Conservation (phyloP, 2,329 filamentous ascomycete genomes). For the Karstenula rhodostoma region DNA sequence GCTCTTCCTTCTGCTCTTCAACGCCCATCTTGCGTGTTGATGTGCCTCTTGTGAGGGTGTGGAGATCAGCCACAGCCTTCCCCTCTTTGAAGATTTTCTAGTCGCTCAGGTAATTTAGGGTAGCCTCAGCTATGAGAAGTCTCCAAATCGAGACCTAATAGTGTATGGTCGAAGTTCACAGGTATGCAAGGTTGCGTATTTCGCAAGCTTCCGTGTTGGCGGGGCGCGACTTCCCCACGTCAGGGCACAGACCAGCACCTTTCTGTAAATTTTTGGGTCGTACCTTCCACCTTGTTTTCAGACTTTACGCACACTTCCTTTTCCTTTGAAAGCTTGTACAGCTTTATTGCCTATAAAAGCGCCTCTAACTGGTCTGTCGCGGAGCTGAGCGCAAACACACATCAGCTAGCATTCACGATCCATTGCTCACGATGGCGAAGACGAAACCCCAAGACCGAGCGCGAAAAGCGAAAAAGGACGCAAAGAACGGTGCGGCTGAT, state of each 20-base stretch:
- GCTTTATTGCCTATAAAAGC: not conserved
- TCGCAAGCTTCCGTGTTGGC: conserved; percentile 7
- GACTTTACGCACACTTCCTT: not conserved
- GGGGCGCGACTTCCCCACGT: conserved; percentile 32
- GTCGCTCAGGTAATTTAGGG: not conserved
- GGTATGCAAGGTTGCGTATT: not conserved
- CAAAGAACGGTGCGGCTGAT: conserved; percentile 48
- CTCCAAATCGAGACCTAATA: not conserved
- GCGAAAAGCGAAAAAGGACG: conserved; percentile 42
- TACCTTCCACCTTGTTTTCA: conserved; percentile 10
- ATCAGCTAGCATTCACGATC: not conserved
- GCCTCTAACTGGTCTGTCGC: not conserved
- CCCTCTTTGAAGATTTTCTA: not conserved
- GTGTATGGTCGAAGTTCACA: not conserved
- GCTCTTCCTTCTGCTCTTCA: conserved; percentile 94
- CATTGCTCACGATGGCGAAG: conserved; percentile 57
- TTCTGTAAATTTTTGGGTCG: conserved; percentile 33
- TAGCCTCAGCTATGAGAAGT: not conserved
- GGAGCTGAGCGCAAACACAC: conserved; percentile 13
- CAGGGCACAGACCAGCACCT: conserved; percentile 29
- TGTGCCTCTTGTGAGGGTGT: not conserved
- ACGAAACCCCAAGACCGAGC: conserved; percentile 58
- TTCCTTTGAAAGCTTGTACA: not conserved
- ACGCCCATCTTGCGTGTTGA: conserved; percentile 52
- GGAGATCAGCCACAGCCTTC: not conserved